Evolutionary conservation across 1,139 yeast species (phyloP).

Genomic region (Geotrichum restrictum): DNA sequence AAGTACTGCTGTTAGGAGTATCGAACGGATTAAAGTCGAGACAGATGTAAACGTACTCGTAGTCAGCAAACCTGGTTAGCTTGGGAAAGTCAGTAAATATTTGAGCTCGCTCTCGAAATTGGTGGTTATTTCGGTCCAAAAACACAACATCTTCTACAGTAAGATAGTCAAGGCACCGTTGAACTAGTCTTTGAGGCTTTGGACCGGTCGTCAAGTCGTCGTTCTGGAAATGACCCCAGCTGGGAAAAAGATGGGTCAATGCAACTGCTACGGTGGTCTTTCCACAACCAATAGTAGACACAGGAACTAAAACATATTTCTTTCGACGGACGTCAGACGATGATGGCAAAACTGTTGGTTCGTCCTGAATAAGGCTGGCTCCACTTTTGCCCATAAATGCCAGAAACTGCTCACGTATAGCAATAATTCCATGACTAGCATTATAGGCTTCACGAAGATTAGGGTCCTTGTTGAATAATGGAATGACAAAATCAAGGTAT

Average conservation of each 20-base stretch:
- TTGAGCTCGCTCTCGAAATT: conserved; percentile 62
- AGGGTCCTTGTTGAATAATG: conserved; percentile 46
- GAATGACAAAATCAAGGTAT: conserved; percentile 63
- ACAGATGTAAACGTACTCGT: conserved; percentile 48
- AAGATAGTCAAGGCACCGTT: conserved; percentile 43
- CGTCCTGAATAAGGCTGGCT: conserved; percentile 38
- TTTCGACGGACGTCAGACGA: conserved; percentile 23
- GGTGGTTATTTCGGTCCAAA: conserved; percentile 82
- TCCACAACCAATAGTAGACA: conserved; percentile 93
- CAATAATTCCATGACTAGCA: conserved; percentile 69
- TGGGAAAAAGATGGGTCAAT: conserved; percentile 51
- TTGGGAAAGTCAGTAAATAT: conserved; percentile 50
- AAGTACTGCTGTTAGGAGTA: conserved; percentile 28
- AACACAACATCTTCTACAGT: conserved; percentile 49
- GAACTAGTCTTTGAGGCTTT: conserved; percentile 45
- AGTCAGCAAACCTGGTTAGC: conserved; percentile 20
- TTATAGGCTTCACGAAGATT: conserved; percentile 46
- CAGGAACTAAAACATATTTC: conserved; percentile 68
- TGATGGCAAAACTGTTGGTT: conserved; percentile 8
- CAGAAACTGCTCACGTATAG: conserved; percentile 60
- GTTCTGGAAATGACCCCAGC: conserved; percentile 79
- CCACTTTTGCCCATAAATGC: conserved; percentile 47
- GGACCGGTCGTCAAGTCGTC: conserved; percentile 61
- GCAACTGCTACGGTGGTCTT: conserved; percentile 80
- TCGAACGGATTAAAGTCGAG: conserved; percentile 57